Conservation (phyloP, 2,329 filamentous ascomycete genomes). For the Aspergillus pseudotamarii region DNA sequence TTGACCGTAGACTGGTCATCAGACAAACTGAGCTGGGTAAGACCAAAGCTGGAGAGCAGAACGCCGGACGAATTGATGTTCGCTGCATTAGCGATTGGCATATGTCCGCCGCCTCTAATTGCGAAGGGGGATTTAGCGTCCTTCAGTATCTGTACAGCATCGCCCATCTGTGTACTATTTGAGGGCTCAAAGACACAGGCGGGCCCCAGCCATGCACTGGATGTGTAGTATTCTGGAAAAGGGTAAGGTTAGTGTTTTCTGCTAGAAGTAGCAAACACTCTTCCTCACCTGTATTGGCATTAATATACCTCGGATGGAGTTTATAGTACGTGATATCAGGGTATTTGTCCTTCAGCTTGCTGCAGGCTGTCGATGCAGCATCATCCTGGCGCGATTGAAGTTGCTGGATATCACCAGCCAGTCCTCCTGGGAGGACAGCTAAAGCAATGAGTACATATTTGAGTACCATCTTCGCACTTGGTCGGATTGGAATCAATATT, state of each 20-base stretch:
- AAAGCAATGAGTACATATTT: neutral
- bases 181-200: neutral
- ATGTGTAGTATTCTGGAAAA: neutral
- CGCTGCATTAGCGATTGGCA: conserved; percentile 4
- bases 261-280: too few relatives aligned
- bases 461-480: neutral
- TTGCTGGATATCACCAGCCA: neutral
- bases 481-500: neutral
- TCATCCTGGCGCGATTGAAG: neutral
- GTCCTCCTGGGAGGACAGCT: neutral
- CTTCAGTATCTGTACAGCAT: neutral
- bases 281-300: neutral
- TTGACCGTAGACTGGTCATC: neutral
- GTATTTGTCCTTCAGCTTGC: neutral
- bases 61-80: neutral
- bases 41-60: neutral
- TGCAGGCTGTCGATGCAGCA: neutral
- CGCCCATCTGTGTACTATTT: neutral
- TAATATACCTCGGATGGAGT: neutral
- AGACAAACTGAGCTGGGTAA: neutral
- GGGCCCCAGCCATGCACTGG: neutral
- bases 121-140: neutral
- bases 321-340: neutral
- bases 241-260: neutral
- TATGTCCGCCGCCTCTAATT: conserved; percentile 1